Evolutionary conservation across 106 monocot species (phyloP).

Genomic region (Iris macrosiphon): DNA sequence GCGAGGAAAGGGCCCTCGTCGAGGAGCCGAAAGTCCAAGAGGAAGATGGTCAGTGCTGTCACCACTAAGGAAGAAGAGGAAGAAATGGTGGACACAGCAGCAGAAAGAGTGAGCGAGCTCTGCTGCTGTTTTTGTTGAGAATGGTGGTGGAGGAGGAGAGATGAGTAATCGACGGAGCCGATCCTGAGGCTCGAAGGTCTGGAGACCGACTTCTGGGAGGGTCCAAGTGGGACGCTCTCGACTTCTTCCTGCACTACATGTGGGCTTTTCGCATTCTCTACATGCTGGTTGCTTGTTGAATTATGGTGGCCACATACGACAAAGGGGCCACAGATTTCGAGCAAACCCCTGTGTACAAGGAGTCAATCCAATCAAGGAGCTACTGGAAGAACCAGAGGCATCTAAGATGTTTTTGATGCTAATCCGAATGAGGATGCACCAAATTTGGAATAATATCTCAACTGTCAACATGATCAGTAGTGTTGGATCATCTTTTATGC

Average conservation of each 20-base stretch:
- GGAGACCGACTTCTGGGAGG: conserved; percentile 74
- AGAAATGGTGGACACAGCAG: background rate
- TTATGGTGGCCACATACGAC: conserved; percentile 88
- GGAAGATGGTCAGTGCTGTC: no score
- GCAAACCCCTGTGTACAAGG: conserved; percentile 80
- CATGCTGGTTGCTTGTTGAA: conserved; percentile 79
- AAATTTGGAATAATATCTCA: conserved; percentile 66
- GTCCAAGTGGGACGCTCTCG: conserved; percentile 63
- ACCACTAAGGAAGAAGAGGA: no score
- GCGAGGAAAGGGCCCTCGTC: conserved; percentile 12
- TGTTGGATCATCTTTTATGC: no score
- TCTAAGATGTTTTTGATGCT: conserved; percentile 82
- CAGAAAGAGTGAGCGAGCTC: background rate
- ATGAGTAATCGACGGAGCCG: conserved; percentile 28
- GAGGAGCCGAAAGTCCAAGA: conserved; percentile 14
- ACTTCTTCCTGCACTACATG: conserved; percentile 77
- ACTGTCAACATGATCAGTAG: no score
- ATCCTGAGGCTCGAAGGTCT: conserved; percentile 55
- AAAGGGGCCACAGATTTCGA: conserved; percentile 96
- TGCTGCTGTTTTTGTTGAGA: background rate
- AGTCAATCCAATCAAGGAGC: conserved; percentile 65
- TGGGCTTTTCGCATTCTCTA: conserved; percentile 95
- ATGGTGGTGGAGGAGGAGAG: conserved; percentile 6
- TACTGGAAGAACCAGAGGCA: conserved; percentile 70
- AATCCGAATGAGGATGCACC: conserved; percentile 95